Base-by-base conservation (phyloP, 2,329 filamentous ascomycete species). In the Sporothrix mexicana region DNA sequence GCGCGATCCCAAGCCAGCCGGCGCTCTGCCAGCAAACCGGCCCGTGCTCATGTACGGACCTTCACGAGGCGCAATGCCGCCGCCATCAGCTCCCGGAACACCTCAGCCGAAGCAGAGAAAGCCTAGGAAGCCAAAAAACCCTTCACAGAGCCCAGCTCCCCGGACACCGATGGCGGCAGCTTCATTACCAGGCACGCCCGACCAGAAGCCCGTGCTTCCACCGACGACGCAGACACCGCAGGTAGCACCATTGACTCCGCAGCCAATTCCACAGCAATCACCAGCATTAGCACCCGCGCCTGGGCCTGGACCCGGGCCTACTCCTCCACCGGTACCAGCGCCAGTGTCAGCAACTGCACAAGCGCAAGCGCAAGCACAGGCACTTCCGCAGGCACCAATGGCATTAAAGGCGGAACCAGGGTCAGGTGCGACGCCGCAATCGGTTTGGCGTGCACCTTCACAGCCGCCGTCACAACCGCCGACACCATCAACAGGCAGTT, bases 31-130 rank as follows among this genome's bases (percentile, higher is more conserved):
- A 72, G 76, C 78, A 9, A 81, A 82, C 73, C 86, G 89, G 59
- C 90, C 90, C 2, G 85, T 91, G 51, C 82, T 91, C 72, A 89
- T 91, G 77, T 92, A 91, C 78, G 90, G 90, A 0, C 90, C 90
- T 55, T 88, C 88, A 1, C 88, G 88, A 73, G 89, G 88, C 53
- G 80, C 84, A 43, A 89, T 91, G 88, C 88, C 88, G 57, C 86
- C 86, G 72, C 73, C 70, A 10, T 47, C 71, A 1, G 30, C 43
- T 1, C 53, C 70, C 10, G 69, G 69, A 13, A 72, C 74, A 3
- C 81, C 83, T 7, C 78, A 78, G 47, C 76, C 80, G 9, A 75
- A 77, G 45, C 73, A 66, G 69, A 75, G 77, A 36, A 73, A 59
- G 66, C 78, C 78, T 51, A 76, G 80, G 9, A 75, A 77, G 43